phyloP scores from a whole-genome alignment of 2,329 filamentous ascomycete species.

The Laburnicola sp. region DNA sequence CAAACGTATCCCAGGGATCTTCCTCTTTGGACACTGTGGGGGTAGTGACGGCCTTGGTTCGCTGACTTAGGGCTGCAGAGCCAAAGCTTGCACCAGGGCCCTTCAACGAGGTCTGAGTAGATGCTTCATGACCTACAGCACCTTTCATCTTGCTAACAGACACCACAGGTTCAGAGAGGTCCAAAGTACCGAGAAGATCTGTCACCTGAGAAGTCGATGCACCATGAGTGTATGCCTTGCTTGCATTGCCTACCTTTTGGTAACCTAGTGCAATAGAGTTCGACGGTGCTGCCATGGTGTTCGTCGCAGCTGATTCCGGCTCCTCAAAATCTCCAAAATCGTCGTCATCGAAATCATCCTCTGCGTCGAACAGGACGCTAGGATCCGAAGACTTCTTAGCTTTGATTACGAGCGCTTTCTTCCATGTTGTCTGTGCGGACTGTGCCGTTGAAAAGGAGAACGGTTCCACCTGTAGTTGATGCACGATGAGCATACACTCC shows the following conservation, averaged over 20 bases:
- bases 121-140: not conserved
- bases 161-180: slow-evolving; percentile 24
- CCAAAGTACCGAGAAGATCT: slow-evolving; percentile 35
- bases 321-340: slow-evolving; percentile 45
- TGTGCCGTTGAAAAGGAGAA: slow-evolving; percentile 17
- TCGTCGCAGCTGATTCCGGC: slow-evolving; percentile 12
- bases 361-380: slow-evolving; percentile 47
- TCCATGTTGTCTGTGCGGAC: slow-evolving; percentile 23
- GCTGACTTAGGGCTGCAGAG: slow-evolving; percentile 9
- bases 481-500: not conserved
- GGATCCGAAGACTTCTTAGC: slow-evolving; percentile 41
- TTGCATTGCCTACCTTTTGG: too few relatives aligned
- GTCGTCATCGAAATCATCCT: slow-evolving; percentile 41
- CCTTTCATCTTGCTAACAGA: slow-evolving; percentile 2
- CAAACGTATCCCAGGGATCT: slow-evolving; percentile 54
- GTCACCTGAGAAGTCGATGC: slow-evolving; percentile 9
- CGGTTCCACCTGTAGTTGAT: slow-evolving; percentile 11
- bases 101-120: slow-evolving; percentile 9
- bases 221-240: not conserved
- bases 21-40: slow-evolving; percentile 20
- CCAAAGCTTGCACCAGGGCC: slow-evolving; percentile 20
- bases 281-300: slow-evolving; percentile 1
- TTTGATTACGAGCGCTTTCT: slow-evolving; percentile 32
- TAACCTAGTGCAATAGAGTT: slow-evolving; percentile 14
- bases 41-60: slow-evolving; percentile 6